A percentile compares a stretch with the other conserved stretches of the same genome.
Evolutionary conservation across 352 stramenopile species (phyloP).

Genomic region (Globisporangium parvum): DNA sequence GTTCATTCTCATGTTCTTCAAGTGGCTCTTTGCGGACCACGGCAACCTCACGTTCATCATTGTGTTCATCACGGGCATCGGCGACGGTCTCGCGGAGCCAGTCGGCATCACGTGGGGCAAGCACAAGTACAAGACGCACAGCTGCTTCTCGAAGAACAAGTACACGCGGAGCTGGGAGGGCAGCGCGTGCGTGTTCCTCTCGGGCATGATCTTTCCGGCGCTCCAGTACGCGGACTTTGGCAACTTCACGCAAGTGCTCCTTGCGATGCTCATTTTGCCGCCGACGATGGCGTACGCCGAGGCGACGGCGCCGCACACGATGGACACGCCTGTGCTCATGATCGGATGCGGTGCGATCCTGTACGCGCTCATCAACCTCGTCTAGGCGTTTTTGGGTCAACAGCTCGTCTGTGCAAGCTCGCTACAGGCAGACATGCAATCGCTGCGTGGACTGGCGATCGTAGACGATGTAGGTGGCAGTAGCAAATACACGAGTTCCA

Average conservation of each 20-base stretch:
- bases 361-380: constrained; percentile 46
- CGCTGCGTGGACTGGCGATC: not conserved
- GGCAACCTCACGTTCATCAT: constrained; percentile 65
- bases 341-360: constrained; percentile 66
- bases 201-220: constrained; percentile 57
- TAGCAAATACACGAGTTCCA: not conserved
- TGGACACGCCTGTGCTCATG: constrained; percentile 84
- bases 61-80: constrained; percentile 80
- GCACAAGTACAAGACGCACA: constrained; percentile 84
- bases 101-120: constrained; percentile 75
- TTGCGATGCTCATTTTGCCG: constrained; percentile 71
- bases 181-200: constrained; percentile 74
- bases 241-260: constrained; percentile 70
- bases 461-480: not conserved
- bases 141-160: constrained; percentile 78
- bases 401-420: not conserved
- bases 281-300: constrained; percentile 82
- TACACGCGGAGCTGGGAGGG: constrained; percentile 84
- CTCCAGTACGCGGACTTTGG: constrained; percentile 65
- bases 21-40: constrained; percentile 69
- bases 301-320: constrained; percentile 76
- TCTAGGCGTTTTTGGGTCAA: constrained; percentile 2
- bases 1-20: constrained; percentile 83
- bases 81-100: constrained; percentile 67
- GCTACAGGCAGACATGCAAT: too few relatives aligned